Evolutionary conservation across 768 basidiomycete species (phyloP), one percentile per base, ranked within the genome.

Genomic region (Mycena crocata): DNA sequence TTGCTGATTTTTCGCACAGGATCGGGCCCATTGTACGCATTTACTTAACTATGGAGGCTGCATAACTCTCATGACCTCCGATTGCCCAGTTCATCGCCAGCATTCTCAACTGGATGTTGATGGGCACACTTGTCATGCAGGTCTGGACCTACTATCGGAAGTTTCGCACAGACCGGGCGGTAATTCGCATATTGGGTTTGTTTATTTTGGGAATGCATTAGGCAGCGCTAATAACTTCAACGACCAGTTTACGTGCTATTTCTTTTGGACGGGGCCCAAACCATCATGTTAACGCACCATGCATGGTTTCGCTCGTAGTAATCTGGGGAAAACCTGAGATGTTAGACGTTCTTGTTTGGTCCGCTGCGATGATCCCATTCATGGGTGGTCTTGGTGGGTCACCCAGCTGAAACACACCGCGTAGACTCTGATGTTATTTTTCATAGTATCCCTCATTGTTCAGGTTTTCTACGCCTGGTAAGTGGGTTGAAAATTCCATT

Each of bases 381-480:
- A 19, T 31, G 9, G 48, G 39, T 5, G 62, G 62, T 1, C 21
- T 64, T 4, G 28, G 62, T 64, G 24, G 40, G 54, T 44, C n/a
- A n/a, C n/a, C n/a, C n/a, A n/a, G n/a, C n/a, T n/a, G n/a, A n/a
- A n/a, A n/a, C n/a, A n/a, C n/a, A n/a, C n/a, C n/a, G n/a, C n/a
- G n/a, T n/a, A n/a, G n/a, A n/a, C 17, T 28, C 31, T 39, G 7
- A 15, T 13, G n/a, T 24, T 12, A 34, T 9, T 15, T 32, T 23
- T 7, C 13, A 37, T 34, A 64, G 62, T 64, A 23, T 21, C 52
- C 5, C 35, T 26, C 1, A 57, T 28, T 3, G 62, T 57, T 3
- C 62, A 64, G 17, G 49, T 56, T 3, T 64, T 64, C 42, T 64
- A 64, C 39, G 24, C 62, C 8, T 64, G 52, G 62, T 64, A 15